phyloP scores from a whole-genome alignment of 495 filamentous ascomycete genomes.

The Xylaria flabelliformis region DNA sequence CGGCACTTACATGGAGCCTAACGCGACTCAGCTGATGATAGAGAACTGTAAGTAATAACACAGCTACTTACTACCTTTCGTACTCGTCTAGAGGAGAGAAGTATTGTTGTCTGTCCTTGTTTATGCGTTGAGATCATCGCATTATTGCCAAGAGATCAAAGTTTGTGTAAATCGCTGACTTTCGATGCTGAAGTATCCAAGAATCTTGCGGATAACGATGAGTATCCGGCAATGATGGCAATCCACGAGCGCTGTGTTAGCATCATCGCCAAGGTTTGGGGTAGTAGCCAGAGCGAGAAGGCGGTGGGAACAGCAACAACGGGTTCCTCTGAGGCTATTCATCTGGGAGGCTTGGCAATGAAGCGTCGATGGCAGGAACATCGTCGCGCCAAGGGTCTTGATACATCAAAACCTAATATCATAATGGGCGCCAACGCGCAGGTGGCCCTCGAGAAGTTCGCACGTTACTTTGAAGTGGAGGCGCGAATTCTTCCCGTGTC shows the following conservation, averaged over 20 bases:
- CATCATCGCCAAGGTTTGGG: constrained; percentile 75
- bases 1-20: constrained; percentile 72
- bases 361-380: constrained; percentile 79
- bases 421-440: constrained; percentile 81
- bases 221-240: constrained; percentile 76
- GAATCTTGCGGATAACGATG: constrained; percentile 73
- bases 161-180: background rate
- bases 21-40: constrained; percentile 68
- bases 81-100: too few species aligned
- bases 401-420: constrained; percentile 71
- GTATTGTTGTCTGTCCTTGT: background rate
- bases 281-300: constrained; percentile 66
- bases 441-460: constrained; percentile 76
- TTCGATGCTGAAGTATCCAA: constrained; percentile 54
- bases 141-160: background rate
- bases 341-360: constrained; percentile 79
- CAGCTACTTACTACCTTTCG: background rate
- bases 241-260: constrained; percentile 75
- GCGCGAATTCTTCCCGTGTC: constrained; percentile 72
- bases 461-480: constrained; percentile 81
- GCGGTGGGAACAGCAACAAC: constrained; percentile 77
- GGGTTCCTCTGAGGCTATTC: constrained; percentile 75
- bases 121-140: background rate
- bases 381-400: constrained; percentile 64
- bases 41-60: constrained; percentile 57